Evolutionary conservation across 1,284 basidiomycete species (phyloP).

Genomic region (Pascua guehoae): DNA sequence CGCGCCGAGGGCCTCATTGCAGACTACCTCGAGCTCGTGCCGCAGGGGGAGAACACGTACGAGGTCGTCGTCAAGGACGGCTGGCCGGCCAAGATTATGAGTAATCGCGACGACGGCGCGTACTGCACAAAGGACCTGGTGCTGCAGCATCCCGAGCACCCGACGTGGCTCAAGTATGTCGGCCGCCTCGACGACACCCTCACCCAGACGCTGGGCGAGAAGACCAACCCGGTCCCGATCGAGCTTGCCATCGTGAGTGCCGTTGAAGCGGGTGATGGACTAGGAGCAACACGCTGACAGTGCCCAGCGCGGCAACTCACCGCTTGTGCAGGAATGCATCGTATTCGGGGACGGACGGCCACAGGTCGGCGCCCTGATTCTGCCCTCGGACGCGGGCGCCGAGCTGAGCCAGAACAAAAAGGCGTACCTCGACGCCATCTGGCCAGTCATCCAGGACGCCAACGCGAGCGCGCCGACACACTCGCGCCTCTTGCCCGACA

Average conservation of each 20-base stretch:
- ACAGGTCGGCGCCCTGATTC: constrained; percentile 57
- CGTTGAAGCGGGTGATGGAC: too few species aligned
- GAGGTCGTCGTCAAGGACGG: constrained; percentile 59
- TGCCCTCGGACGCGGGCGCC: constrained; percentile 55
- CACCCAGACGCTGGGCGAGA: constrained; percentile 54
- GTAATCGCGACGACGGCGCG: constrained; percentile 58
- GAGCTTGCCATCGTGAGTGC: constrained; percentile 43
- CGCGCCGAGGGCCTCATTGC: constrained; percentile 48
- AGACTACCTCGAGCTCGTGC: constrained; percentile 54
- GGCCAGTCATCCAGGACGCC: constrained; percentile 55
- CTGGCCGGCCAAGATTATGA: constrained; percentile 58
- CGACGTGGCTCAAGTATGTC: constrained; percentile 56
- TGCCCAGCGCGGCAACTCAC: constrained; percentile 44
- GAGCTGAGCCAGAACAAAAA: constrained; percentile 49
- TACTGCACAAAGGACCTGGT: constrained; percentile 63
- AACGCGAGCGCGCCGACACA: constrained; percentile 58
- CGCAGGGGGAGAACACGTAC: constrained; percentile 52
- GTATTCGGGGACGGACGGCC: constrained; percentile 60
- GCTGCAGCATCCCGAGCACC: constrained; percentile 51
- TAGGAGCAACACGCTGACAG: neutral
- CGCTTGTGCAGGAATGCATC: constrained; percentile 55
- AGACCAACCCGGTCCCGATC: constrained; percentile 57
- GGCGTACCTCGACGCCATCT: constrained; percentile 48
- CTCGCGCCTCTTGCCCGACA: constrained; percentile 56
- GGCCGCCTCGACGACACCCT: constrained; percentile 61